A percentile compares a stretch with the other conserved stretches of the same genome.
Evolutionary conservation across 2,329 filamentous ascomycete genomes (phyloP).

Genomic region (Arthrobotrys sphaeroides): DNA sequence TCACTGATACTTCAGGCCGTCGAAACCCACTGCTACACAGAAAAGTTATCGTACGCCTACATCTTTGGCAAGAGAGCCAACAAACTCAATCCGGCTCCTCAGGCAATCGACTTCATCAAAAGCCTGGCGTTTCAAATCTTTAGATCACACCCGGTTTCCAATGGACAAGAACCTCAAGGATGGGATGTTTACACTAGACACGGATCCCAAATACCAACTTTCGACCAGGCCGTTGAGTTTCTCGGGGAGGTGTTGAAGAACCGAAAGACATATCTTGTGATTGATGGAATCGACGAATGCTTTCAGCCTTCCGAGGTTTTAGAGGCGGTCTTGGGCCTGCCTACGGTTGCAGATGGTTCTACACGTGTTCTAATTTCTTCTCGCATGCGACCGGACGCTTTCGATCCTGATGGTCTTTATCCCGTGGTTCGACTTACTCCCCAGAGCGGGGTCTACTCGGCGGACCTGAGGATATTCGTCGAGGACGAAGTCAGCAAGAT

Average conservation of each 20-base stretch:
- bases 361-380: constrained; percentile 48
- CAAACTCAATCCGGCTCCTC: constrained; percentile 49
- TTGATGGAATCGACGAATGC: constrained; percentile 50
- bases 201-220: constrained; percentile 26
- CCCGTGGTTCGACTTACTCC: constrained; percentile 46
- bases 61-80: constrained; percentile 52
- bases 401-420: constrained; percentile 47
- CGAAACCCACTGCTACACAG: constrained; percentile 30
- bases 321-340: constrained; percentile 40
- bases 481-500: constrained; percentile 49
- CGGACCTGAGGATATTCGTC: constrained; percentile 48
- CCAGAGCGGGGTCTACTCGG: constrained; percentile 37
- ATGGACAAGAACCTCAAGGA: constrained; percentile 21
- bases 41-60: constrained; percentile 30
- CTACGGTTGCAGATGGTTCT: constrained; percentile 40
- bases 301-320: constrained; percentile 51
- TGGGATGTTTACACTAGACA: constrained; percentile 40
- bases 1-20: constrained; percentile 50
- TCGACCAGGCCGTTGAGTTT: constrained; percentile 49
- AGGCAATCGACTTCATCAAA: constrained; percentile 49
- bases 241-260: constrained; percentile 41
- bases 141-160: constrained; percentile 7
- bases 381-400: constrained; percentile 52
- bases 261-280: constrained; percentile 41
- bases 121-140: constrained; percentile 49